Evolutionary conservation across 352 stramenopile species (phyloP), one percentile per base, ranked within the genome.

Genomic region (Phytophthora macrochlamydospora): DNA sequence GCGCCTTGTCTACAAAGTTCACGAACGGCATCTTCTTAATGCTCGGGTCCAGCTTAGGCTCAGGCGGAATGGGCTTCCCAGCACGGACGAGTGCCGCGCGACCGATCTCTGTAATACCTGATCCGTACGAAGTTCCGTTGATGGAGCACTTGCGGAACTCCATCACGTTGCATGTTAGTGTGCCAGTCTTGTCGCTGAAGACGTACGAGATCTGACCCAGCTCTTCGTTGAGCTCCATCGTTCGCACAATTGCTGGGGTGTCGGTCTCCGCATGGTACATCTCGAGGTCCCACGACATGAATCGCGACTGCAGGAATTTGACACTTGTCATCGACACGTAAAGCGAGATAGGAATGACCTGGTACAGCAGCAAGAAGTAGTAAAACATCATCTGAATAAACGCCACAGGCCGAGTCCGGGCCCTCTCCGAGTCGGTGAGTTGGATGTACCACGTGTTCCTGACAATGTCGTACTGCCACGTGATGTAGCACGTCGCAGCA

Each of bases 61-160:
- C 85, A 1, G 73, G 55, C 12, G 81, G 80, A 40, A 92, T 79
- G 0, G 83, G 74, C n/a, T 89, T 89, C 1, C 79, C 79, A 12
- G 83, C 81, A 29, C 83, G 80, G 38, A 81, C 59, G 0, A 92
- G 66, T 2, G 82, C 85, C 0, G 85, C 87, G 8, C 81, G 74
- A 24, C 84, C 88, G 49, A 95, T 95, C 65, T 94, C 85, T 4
- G 87, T 95, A 29, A 91, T 80, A 4, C 87, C 86, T 0, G 89
- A 93, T 11, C 95, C 95, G 75, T 98, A 98, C 18, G 87, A 80
- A 57, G 91, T 81, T 35, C 91, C 92, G 62, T 97, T 92, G 51
- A 98, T 95, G 33, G 86, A 97, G 69, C 89, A 98, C 49, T 94
- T 92, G 60, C 97, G 97, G 73, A 98, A 98, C 57, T 97, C 83